Conservation (phyloP, 768 basidiomycete genomes). For the Phylloporus sp. region DNA sequence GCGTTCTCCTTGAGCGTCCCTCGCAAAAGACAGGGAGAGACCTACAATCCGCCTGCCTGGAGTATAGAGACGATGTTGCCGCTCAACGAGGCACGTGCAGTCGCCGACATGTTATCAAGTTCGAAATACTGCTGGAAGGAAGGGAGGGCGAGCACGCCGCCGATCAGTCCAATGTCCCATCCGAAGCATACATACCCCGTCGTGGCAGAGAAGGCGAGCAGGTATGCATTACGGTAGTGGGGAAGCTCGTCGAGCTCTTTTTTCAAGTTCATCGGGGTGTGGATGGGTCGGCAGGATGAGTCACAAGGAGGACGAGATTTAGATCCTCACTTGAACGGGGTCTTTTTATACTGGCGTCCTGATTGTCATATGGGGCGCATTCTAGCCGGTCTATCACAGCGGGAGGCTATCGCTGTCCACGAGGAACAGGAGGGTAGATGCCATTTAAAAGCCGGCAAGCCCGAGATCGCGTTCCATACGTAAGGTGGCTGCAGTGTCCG, state of each 20-base stretch:
- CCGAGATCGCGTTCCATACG: no score
- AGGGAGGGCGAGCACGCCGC: constrained; percentile 33
- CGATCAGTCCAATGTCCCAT: constrained; percentile 37
- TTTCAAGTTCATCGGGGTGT: constrained; percentile 18
- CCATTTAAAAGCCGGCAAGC: no score
- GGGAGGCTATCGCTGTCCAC: no score
- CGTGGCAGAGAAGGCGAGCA: constrained; percentile 32
- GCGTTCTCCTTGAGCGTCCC: background rate
- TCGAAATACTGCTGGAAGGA: constrained; percentile 35
- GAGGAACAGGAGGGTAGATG: no score
- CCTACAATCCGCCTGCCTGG: constrained; percentile 35
- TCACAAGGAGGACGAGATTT: background rate
- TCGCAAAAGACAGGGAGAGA: background rate
- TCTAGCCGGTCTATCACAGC: no score
- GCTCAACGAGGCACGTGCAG: constrained; percentile 24
- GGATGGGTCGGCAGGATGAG: background rate
- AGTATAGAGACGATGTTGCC: constrained; percentile 38
- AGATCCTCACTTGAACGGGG: no score
- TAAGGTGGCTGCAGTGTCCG: no score
- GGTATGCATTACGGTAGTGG: constrained; percentile 33
- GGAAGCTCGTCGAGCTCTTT: constrained; percentile 17
- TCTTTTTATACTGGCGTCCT: no score
- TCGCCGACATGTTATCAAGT: constrained; percentile 23
- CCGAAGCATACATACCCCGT: constrained; percentile 34
- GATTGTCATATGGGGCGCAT: background rate